A percentile compares a stretch with the other conserved stretches of the same genome.
Evolutionary conservation across 345 rosid species (phyloP).

Genomic region (Stellera chamaejasme): DNA sequence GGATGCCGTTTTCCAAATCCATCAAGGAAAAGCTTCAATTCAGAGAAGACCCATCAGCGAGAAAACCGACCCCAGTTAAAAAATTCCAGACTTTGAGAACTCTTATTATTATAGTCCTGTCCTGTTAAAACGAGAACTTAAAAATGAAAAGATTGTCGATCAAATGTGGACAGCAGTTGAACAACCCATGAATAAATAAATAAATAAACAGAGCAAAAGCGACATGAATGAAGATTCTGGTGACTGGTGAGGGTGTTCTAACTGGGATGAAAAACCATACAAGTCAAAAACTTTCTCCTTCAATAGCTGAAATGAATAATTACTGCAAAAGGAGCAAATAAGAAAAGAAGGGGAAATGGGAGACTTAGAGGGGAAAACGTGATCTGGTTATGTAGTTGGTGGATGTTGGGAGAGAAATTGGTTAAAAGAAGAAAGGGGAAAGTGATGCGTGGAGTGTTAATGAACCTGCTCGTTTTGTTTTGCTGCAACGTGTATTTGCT

Average conservation of each 20-base stretch:
- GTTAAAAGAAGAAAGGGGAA: background rate
- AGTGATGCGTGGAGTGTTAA: background rate
- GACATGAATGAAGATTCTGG: conserved; percentile 4
- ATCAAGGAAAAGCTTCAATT: conserved; percentile 32
- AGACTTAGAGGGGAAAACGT: background rate
- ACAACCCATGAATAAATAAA: conserved; percentile 25
- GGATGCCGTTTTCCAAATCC: conserved; percentile 56
- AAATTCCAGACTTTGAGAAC: conserved; percentile 4
- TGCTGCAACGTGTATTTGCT: no score
- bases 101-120: background rate
- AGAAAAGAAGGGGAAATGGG: background rate
- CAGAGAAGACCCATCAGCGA: conserved; percentile 19
- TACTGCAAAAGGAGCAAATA: background rate
- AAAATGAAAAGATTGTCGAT: background rate
- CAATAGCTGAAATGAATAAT: background rate
- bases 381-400: conserved; percentile 6
- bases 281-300: background rate
- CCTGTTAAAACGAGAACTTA: background rate
- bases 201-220: conserved; percentile 12
- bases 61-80: conserved; percentile 11
- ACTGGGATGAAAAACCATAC: background rate
- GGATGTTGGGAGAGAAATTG: background rate
- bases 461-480: no score
- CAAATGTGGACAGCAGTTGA: conserved; percentile 26
- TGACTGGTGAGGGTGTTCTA: conserved; percentile 6